Evolutionary conservation across 2,329 filamentous ascomycete genomes (phyloP).

Genomic region (Zasmidium cellare): DNA sequence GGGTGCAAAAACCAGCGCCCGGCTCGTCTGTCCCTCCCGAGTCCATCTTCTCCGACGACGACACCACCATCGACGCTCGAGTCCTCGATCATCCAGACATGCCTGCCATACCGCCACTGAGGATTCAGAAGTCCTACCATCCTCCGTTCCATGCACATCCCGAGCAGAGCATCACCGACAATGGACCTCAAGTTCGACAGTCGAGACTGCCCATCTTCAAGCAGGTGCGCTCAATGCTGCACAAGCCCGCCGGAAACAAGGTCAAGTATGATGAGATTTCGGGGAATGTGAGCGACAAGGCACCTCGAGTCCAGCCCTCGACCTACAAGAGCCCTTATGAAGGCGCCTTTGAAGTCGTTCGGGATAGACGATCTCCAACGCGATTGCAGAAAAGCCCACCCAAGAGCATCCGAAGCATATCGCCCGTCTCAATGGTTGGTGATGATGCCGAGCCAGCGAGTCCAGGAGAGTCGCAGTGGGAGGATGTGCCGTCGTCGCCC

Average conservation of each 20-base stretch:
- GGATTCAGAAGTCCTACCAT: slow-evolving; percentile 14
- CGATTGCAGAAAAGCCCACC: not conserved
- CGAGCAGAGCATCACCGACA: slow-evolving; percentile 25
- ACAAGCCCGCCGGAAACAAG: slow-evolving; percentile 27
- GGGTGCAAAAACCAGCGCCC: slow-evolving; percentile 21
- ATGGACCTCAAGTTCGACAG: slow-evolving; percentile 25
- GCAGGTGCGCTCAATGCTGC: slow-evolving; percentile 34
- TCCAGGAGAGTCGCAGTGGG: not conserved
- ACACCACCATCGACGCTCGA: not conserved
- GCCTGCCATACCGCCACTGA: slow-evolving; percentile 22
- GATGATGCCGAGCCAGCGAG: slow-evolving; percentile 23
- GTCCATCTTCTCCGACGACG: slow-evolving; percentile 39
- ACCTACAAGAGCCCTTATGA: slow-evolving; percentile 3
- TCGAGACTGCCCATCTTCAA: slow-evolving; percentile 34
- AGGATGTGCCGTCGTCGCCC: slow-evolving; percentile 23
- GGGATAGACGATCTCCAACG: not conserved
- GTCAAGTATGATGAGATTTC: slow-evolving; percentile 24
- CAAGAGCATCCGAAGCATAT: slow-evolving; percentile 8
- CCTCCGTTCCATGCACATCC: slow-evolving; percentile 20
- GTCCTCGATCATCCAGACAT: slow-evolving; percentile 19
- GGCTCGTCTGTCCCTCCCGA: slow-evolving; percentile 35
- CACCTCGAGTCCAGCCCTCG: slow-evolving; percentile 18
- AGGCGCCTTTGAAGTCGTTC: not conserved
- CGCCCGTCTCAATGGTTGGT: slow-evolving; percentile 24
- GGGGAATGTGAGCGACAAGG: slow-evolving; percentile 13